Conservation (phyloP, 2,329 filamentous ascomycete species). For the Mycocentrospora acerina region DNA sequence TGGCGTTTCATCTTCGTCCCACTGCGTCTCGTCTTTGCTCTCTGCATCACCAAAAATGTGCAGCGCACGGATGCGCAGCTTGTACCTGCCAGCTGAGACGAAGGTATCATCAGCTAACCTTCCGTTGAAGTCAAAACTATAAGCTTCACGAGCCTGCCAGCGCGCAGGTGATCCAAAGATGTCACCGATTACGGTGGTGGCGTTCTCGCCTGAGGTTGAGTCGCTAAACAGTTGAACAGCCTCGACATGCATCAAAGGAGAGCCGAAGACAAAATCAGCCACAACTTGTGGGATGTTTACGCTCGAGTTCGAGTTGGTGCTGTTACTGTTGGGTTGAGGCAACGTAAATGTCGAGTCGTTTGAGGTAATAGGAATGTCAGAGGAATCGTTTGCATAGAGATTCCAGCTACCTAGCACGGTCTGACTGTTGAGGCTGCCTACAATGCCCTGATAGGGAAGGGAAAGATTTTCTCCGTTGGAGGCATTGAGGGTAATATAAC, state of each 20-base stretch:
- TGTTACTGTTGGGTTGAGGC: no score
- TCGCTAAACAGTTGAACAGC: constrained; percentile 7
- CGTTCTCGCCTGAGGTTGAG: constrained; percentile 3
- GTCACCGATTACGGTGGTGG: constrained; percentile 2
- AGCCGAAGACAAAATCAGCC: constrained; percentile 4
- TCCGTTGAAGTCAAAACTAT: constrained; percentile 13
- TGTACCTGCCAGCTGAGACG: constrained; percentile 15
- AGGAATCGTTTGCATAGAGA: constrained; percentile 12
- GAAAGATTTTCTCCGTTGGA: constrained; percentile 7
- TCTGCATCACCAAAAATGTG: constrained; percentile 13
- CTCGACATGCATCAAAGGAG: constrained; percentile 5
- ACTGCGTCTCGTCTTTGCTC: constrained; percentile 2
- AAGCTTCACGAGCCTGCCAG: constrained; percentile 4
- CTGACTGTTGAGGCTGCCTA: constrained; percentile 14
- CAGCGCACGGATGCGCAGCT: constrained; percentile 12
- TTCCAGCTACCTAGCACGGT: constrained; percentile 4
- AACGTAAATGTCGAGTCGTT: no score
- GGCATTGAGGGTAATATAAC: constrained; percentile 16
- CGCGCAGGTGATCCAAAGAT: constrained; percentile 8
- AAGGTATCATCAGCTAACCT: constrained; percentile 13
- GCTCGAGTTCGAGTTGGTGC: constrained; percentile 10
- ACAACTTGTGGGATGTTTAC: constrained; percentile 2
- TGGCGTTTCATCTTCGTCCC: constrained; percentile 2
- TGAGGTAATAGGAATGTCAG: constrained; percentile 3
- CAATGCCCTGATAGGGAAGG: constrained; percentile 23